Conservation (phyloP, 495 filamentous ascomycete genomes). For the Halenospora varia region DNA sequence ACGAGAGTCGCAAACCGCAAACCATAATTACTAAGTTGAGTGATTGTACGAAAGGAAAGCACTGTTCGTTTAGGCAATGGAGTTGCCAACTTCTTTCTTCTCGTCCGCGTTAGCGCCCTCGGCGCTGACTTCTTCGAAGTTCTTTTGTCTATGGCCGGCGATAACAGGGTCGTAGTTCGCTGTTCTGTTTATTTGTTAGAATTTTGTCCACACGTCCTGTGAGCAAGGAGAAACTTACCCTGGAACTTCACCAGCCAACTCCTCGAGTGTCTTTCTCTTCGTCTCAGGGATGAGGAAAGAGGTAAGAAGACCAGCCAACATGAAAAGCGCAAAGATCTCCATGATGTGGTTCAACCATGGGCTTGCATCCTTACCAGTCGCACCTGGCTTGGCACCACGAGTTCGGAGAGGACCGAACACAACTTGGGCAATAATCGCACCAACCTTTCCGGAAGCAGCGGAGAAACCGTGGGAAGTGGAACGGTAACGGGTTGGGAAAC, state of each 20-base stretch:
- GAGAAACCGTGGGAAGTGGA: slow-evolving; percentile 84
- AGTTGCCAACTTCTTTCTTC: too few species aligned
- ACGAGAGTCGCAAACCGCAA: too few species aligned
- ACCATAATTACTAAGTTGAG: too few species aligned
- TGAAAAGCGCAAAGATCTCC: slow-evolving; percentile 77
- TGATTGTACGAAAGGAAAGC: too few species aligned
- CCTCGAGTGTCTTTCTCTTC: slow-evolving; percentile 46
- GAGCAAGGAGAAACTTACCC: background rate
- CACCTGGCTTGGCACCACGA: slow-evolving; percentile 32
- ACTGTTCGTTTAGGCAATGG: too few species aligned
- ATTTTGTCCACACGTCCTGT: background rate
- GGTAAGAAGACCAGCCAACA: slow-evolving; percentile 66
- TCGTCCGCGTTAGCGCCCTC: too few species aligned
- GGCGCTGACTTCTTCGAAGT: background rate
- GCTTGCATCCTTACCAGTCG: slow-evolving; percentile 45
- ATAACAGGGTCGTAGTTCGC: slow-evolving; percentile 4
- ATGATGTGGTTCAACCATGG: slow-evolving; percentile 79
- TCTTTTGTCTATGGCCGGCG: background rate
- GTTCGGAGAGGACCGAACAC: slow-evolving; percentile 50
- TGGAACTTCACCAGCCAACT: slow-evolving; percentile 21
- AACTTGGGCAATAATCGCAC: slow-evolving; percentile 60
- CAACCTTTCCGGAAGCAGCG: slow-evolving; percentile 79
- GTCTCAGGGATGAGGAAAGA: slow-evolving; percentile 70
- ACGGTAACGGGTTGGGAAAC: slow-evolving; percentile 84
- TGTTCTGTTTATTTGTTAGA: background rate